Evolutionary conservation across 2,329 filamentous ascomycete genomes (phyloP), one percentile per base, ranked within the genome.

Genomic region (Penicillium janthinellum): DNA sequence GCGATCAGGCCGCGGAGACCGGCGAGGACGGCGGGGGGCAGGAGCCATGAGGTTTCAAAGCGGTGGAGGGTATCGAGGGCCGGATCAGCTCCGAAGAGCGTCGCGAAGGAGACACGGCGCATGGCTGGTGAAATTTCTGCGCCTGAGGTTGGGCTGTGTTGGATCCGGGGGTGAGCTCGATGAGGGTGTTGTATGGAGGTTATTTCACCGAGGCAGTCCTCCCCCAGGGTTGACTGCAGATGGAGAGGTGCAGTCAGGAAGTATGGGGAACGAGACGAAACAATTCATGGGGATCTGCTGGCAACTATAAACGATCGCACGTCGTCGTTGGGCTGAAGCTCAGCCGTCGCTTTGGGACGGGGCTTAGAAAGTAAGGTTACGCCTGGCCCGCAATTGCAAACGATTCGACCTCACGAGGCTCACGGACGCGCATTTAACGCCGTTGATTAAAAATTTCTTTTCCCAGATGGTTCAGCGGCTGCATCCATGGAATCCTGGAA

Each of bases 21-120:
- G 65, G 86, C 87, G 50, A 94, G 81, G 1, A 83, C 68, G 68
- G 82, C 82, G 0, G 91, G 89, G 25, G 86, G 76, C n/a, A 96
- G 76, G 8, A 93, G 75, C 90, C 91, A 96, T 14, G 91, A 96
- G 15, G 91, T 95, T 74, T 87, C 86, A 77, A 90, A 92, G 59
- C 88, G 86, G 75, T 89, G 83, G 44, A 84, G 75, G 31, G 74
- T 70, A 68, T 83, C 81, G 60, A 42, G 77, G 15, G 68, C 70
- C 5, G 73, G 69, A 63, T 79, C 71, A 61, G 75, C 71, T 56
- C 73, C 69, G 59, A 76, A 67, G 31, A 77, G 69, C 20, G 52
- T 61, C 15, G 63, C 56, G 48, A 63, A 51, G 35, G 66, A 59
- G 39, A 63, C 34, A 45, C 56, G 59, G 45, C 57, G 57, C 68